Conservation (phyloP, 306 rosid genomes). For the Astragalus membranaceus region DNA sequence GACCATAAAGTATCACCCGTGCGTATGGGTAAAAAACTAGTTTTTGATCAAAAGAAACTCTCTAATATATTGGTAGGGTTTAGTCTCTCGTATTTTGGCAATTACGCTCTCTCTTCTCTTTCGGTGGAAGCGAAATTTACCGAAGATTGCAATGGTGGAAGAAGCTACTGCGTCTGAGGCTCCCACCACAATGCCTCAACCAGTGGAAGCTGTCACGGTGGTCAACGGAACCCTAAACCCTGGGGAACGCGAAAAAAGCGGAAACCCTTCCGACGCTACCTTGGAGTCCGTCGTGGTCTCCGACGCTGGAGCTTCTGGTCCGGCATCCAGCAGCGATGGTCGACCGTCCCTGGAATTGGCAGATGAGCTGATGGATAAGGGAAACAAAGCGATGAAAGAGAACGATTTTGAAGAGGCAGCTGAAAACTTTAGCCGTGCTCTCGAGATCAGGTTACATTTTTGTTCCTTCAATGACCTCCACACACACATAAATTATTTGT, state of each 20-base stretch:
- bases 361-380: conserved; percentile 64
- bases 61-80: too few species aligned
- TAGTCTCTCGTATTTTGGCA: too few species aligned
- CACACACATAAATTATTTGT: background rate
- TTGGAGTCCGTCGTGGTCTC: conserved; percentile 32
- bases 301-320: conserved; percentile 41
- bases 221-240: conserved; percentile 31
- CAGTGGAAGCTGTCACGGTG: background rate
- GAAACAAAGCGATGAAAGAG: conserved; percentile 59
- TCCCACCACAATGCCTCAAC: conserved; percentile 32
- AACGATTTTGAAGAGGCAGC: conserved; percentile 65
- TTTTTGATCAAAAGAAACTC: too few species aligned
- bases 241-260: conserved; percentile 23
- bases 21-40: too few species aligned
- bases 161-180: conserved; percentile 44
- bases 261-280: conserved; percentile 36
- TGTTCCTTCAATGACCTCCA: background rate
- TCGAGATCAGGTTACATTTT: conserved; percentile 72
- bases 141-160: conserved; percentile 44
- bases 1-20: too few species aligned
- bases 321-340: conserved; percentile 31
- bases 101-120: background rate
- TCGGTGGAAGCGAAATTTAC: background rate
- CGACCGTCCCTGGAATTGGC: conserved; percentile 49
- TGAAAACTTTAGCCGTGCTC: conserved; percentile 88